Evolutionary conservation across 2,329 filamentous ascomycete species (phyloP).

Genomic region (Cercospora janseana): DNA sequence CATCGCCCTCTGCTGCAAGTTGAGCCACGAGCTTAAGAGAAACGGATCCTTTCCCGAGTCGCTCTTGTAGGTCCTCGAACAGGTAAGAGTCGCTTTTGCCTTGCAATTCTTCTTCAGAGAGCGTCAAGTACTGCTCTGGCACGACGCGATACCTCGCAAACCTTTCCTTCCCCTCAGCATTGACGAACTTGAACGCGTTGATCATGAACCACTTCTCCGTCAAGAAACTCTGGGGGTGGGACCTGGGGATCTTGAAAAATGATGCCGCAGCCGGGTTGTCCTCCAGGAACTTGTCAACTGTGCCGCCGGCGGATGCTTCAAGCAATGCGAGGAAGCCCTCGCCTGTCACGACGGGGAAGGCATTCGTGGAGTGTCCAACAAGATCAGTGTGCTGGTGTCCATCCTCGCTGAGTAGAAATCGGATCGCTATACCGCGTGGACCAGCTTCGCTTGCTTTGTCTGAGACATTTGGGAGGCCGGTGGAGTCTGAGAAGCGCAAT

Average conservation of each 20-base stretch:
- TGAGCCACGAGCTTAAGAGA: slow-evolving; percentile 53
- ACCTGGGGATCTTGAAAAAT: slow-evolving; percentile 53
- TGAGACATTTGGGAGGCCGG: slow-evolving; percentile 31
- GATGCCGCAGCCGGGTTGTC: slow-evolving; percentile 48
- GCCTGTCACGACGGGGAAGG: slow-evolving; percentile 54
- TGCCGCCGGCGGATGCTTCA: slow-evolving; percentile 41
- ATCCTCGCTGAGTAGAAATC: slow-evolving; percentile 46
- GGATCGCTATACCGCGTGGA: slow-evolving; percentile 48
- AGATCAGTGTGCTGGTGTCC: slow-evolving; percentile 56
- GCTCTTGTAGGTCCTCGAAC: slow-evolving; percentile 48
- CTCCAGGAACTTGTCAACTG: slow-evolving; percentile 46
- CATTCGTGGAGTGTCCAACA: slow-evolving; percentile 52
- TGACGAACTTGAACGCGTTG: slow-evolving; percentile 51
- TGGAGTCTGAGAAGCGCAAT: slow-evolving; percentile 32
- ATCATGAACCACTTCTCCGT: slow-evolving; percentile 51
- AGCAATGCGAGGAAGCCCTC: slow-evolving; percentile 55
- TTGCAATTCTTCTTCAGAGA: slow-evolving; percentile 42
- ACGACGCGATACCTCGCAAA: slow-evolving; percentile 52
- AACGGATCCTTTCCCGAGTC: slow-evolving; percentile 41
- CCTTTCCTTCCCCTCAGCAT: slow-evolving; percentile 43
- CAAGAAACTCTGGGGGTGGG: slow-evolving; percentile 50
- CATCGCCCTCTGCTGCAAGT: slow-evolving; percentile 50
- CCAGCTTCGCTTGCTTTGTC: slow-evolving; percentile 29
- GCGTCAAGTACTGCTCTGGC: slow-evolving; percentile 43
- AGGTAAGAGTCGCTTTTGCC: slow-evolving; percentile 47